Conservation (phyloP, 495 filamentous ascomycete genomes). For the Hypoxylon fuscum region DNA sequence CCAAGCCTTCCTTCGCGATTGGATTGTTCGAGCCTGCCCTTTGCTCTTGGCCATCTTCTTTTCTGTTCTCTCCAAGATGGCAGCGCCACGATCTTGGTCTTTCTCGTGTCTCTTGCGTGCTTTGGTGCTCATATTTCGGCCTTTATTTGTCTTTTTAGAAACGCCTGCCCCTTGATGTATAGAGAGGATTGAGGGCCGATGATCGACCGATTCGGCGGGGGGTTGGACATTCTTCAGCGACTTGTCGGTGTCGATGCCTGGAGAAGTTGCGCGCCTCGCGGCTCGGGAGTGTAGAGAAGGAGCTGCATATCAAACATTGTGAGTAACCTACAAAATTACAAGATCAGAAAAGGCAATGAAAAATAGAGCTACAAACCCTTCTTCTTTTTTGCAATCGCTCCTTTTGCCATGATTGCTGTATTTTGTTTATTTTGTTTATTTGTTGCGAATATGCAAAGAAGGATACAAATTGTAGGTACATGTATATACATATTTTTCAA, state of each 20-base stretch:
- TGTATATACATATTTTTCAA: conserved; percentile 13
- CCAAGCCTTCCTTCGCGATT: conserved; percentile 63
- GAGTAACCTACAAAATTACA: conserved; percentile 7
- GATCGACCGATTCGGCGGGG: conserved; percentile 58
- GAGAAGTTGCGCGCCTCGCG: conserved; percentile 75
- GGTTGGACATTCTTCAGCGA: conserved; percentile 70
- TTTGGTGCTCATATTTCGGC: conserved; percentile 67
- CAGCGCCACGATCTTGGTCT: conserved; percentile 76
- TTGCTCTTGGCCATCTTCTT: conserved; percentile 75
- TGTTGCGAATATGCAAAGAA: no score
- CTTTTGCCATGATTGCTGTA: conserved; percentile 50
- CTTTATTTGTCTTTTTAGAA: conserved; percentile 69
- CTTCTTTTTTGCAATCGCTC: conserved; percentile 51
- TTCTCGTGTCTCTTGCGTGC: conserved; percentile 75
- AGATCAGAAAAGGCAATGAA: not conserved
- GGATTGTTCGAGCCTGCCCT: conserved; percentile 66
- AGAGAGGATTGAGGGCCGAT: conserved; percentile 68
- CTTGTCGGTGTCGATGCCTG: conserved; percentile 77
- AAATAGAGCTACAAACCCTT: conserved; percentile 41
- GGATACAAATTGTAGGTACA: not conserved
- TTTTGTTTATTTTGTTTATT: not conserved
- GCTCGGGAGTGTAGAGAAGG: conserved; percentile 72
- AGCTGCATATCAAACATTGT: conserved; percentile 39
- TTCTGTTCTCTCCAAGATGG: conserved; percentile 72
- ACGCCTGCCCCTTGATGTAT: conserved; percentile 70